Base-by-base conservation (phyloP, 208 protist genomes). In the Leishmania martiniquensis region DNA sequence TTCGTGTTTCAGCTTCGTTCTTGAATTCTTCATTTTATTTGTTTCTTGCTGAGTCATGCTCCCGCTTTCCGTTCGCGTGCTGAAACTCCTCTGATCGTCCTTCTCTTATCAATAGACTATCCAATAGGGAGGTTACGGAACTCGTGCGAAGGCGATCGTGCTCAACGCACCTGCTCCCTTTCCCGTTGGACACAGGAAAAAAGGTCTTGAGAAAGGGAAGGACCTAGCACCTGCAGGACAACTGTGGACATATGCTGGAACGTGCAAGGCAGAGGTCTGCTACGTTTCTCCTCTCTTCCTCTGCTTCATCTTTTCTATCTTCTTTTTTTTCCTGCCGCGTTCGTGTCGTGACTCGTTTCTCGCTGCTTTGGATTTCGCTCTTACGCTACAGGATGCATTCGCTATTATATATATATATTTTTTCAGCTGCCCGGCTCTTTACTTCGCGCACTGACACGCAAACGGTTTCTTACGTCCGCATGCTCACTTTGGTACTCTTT, bases 311-410 rank as follows among this genome's bases (percentile, higher is more conserved):
- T 62, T 59, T 66, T n/a, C 42, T 75, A 75, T 69, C 17, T 37
- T n/a, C 66, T 76, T 39, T 70, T 39, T 10, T 20, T 77, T 12
- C 45, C 29, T 68, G 22, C 22, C 0, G 4, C 68, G 29, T 73
- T 45, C 39, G 32, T 72, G 54, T 84, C 32, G 55, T 75, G 65
- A 3, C 65, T 73, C 32, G 66, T 44, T 77, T 52, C 45, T 25
- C 39, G 22, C 29, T 42, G 55, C 75, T 63, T 51, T 49, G 7
- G 37, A 37, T 65, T 76, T 81, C 7, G 65, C 49, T 55, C 25
- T 55, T 9, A 57, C 17, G 29, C 2, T 45, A 25, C 51, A 12
- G 29, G 29, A 29, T 44, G n/a, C 13, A 39, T 15, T 70, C 13
- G 55, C 51, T 51, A 75, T 62, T 42, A n/a, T n/a, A n/a, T 68